Percentiles rank a stretch among this genome's conserved stretches.
Conservation (phyloP, 208 protist species). For the Leptomonas pyrrhocoris region DNA sequence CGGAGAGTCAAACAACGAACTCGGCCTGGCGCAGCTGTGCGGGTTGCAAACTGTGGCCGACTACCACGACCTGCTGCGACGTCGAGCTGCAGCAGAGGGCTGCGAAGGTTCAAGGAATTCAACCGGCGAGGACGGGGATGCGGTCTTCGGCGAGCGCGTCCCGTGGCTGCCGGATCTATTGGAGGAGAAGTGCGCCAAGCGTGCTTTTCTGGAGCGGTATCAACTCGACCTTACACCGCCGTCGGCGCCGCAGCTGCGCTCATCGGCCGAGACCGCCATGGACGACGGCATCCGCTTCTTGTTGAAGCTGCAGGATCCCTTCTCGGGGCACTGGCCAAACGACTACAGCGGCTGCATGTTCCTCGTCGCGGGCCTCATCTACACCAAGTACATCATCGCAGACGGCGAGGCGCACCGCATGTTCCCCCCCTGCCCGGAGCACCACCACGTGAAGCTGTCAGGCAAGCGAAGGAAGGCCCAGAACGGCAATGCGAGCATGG, state of each 20-base stretch:
- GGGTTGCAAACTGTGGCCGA: constrained; percentile 45
- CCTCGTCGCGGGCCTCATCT: constrained; percentile 92
- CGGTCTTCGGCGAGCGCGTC: constrained; percentile 10
- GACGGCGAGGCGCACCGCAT: constrained; percentile 59
- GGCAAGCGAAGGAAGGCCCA: constrained; percentile 2
- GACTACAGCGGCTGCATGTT: constrained; percentile 98
- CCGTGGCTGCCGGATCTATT: constrained; percentile 40
- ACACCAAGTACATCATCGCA: constrained; percentile 91
- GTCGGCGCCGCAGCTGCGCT: constrained; percentile 19
- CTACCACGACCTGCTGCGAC: constrained; percentile 34
- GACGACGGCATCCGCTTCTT: constrained; percentile 76
- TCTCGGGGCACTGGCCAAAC: constrained; percentile 97
- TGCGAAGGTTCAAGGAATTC: not conserved
- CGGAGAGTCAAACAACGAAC: constrained; percentile 65
- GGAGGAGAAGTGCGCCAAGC: constrained; percentile 40
- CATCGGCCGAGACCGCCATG: constrained; percentile 39
- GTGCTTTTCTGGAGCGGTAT: constrained; percentile 70
- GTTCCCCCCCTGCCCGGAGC: constrained; percentile 61
- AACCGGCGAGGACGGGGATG: not conserved
- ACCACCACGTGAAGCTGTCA: constrained; percentile 43
- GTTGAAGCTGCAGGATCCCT: constrained; percentile 82
- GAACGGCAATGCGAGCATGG: constrained; percentile 1
- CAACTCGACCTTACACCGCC: constrained; percentile 55
- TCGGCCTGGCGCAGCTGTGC: constrained; percentile 55
- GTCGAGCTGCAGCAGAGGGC: constrained; percentile 8